Evolutionary conservation across 306 rosid species (phyloP).

Genomic region (Cucurbita moschata): DNA sequence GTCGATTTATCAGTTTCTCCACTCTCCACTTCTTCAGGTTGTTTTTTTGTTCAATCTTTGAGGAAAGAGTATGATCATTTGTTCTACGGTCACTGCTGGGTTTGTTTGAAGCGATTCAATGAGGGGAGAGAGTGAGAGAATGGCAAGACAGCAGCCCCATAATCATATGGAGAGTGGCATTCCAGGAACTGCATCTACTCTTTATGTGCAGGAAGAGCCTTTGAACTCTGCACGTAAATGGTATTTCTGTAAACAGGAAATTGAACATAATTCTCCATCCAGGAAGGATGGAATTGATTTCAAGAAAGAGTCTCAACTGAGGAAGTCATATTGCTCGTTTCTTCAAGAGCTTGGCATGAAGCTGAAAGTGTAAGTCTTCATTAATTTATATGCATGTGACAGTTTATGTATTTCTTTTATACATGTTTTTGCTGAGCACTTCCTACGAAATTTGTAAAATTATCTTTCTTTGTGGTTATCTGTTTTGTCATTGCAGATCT

Average conservation of each 20-base stretch:
- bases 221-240: conserved; percentile 13
- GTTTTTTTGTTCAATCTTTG: not conserved
- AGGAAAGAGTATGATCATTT: not conserved
- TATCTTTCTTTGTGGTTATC: not conserved
- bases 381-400: not conserved
- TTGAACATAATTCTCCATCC: conserved; percentile 31
- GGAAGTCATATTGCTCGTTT: conserved; percentile 31
- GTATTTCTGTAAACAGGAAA: conserved; percentile 27
- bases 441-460: not conserved
- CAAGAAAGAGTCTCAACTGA: conserved; percentile 23
- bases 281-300: conserved; percentile 32
- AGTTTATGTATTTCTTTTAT: not conserved
- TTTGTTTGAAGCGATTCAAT: not conserved
- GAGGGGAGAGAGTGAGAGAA: conserved; percentile 4
- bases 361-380: conserved; percentile 30
- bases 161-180: conserved; percentile 5
- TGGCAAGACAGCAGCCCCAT: conserved; percentile 12
- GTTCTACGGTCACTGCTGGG: not conserved
- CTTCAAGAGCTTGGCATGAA: conserved; percentile 32
- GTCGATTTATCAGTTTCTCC: not conserved
- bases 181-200: conserved; percentile 10
- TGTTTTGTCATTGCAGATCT: not conserved
- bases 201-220: conserved; percentile 11
- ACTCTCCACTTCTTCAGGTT: not conserved
- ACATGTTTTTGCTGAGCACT: not conserved